Conservation (phyloP, 148 eudicot genomes). For the Vaccinium macrocarpon region DNA sequence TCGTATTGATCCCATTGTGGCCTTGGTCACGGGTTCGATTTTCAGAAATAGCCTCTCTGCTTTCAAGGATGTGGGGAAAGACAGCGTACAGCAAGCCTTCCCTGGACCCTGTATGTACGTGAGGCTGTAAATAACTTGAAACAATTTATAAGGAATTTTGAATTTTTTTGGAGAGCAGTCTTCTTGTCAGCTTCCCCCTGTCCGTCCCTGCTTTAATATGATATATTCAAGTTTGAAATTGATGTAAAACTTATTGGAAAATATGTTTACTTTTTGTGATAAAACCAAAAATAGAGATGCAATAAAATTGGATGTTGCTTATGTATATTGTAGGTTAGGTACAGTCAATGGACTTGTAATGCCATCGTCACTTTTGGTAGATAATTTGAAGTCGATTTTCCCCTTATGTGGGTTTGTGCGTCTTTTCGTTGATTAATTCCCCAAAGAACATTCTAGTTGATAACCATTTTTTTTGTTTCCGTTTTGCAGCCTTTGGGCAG, state of each 20-base stretch:
- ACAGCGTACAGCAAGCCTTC: too few relatives aligned
- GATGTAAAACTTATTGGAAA: background rate
- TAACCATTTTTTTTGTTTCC: background rate
- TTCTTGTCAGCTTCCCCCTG: background rate
- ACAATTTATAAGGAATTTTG: background rate
- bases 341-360: background rate
- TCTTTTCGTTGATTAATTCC: background rate
- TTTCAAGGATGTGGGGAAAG: too few relatives aligned
- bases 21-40: too few relatives aligned
- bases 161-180: background rate
- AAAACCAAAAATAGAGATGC: too few relatives aligned
- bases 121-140: background rate
- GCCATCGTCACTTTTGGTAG: background rate
- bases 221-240: background rate
- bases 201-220: background rate
- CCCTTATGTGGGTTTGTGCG: background rate
- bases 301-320: background rate
- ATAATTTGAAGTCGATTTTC: background rate
- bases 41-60: too few relatives aligned
- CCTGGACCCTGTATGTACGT: too few relatives aligned
- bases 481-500: conserved; percentile 16
- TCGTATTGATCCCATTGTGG: too few relatives aligned
- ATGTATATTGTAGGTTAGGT: background rate
- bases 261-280: too few relatives aligned
- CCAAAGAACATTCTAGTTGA: background rate